Base-by-base conservation (phyloP, 2,329 filamentous ascomycete species). In the Ceratocystis papillata region DNA sequence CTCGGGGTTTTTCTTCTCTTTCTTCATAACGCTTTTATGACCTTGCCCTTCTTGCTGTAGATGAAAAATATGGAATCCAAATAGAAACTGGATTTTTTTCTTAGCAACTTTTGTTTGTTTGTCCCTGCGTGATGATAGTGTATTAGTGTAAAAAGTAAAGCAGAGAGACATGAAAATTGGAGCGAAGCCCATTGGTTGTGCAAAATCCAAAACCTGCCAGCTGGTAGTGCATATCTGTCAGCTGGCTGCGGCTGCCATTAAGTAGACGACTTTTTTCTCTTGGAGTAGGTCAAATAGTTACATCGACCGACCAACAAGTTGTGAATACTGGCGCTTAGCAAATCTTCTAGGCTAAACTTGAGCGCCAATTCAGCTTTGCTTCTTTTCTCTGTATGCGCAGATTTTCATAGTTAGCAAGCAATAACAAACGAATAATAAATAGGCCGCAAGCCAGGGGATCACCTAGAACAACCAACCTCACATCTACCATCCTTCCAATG, bases 401-500 rank as follows among this genome's bases (percentile, higher is more conserved):
- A 12, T 41, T 41, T 5, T 41, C 37, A 41, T 41, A 15, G 46
- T 48, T 48, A 48, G 46, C 46, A 48, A 48, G 12, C 37, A 41
- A 4, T 41, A 15, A 15, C 37, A 41, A 15, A 3, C 37, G 37
- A 41, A 15, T 41, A 41, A 4, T 12, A 15, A 41, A 41, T 41
- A 41, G 10, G 10, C 37, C 10, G 12, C 37, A 41, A 12, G 3
- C 10, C 8, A 12, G 37, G 10, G 1, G 33, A 37, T 37, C 33
- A 37, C 10, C 33, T 8, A 33, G 30, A 6, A 6, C 62, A 25
- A 25, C 22, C 22, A 25, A 25, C 22, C 5, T 28, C 46, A 12
- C 17, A n/a, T 17, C 17, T 55, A 15, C n/a, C 33, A 5, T 37
- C 5, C 7, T 17, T n/a, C 4, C 28, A 25, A 97, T 97, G 93